These are phyloP conservation scores for Daphne laureola DNA, from an alignment of 441 rosid species.

Conservation along the genomic window DNA sequence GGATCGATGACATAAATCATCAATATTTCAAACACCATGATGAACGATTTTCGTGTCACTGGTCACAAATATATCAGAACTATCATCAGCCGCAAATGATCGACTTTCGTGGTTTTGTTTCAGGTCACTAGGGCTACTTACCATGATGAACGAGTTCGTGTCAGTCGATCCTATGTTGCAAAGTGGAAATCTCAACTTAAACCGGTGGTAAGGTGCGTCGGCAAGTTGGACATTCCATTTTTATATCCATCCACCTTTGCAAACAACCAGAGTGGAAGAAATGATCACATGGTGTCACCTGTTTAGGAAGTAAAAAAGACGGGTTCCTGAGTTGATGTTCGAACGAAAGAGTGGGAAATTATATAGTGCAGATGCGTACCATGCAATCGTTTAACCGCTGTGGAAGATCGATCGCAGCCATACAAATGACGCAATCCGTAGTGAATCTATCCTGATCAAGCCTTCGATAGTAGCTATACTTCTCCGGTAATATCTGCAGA, in stretches of 20 bases:
- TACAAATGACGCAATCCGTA: conserved; percentile 90
- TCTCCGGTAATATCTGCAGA: conserved; percentile 88
- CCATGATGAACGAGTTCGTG: conserved; percentile 22
- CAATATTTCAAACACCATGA: not conserved
- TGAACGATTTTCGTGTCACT: no score
- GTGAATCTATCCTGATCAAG: conserved; percentile 41
- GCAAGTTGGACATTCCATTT: conserved; percentile 99
- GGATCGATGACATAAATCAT: not conserved
- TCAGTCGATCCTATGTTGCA: conserved; percentile 26
- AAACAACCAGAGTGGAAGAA: conserved; percentile 91
- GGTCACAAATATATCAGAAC: no score
- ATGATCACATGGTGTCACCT: conserved; percentile 98
- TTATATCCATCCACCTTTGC: conserved; percentile 98
- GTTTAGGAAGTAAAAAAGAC: conserved; percentile 16
- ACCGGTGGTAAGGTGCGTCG: conserved; percentile 90
- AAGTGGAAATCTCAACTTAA: conserved; percentile 25
- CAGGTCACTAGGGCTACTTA: conserved; percentile 13
- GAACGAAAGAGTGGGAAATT: conserved; percentile 4
- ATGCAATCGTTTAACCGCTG: conserved; percentile 74
- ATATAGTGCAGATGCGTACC: conserved; percentile 28
- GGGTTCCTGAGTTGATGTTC: not conserved
- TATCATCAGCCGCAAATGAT: no score
- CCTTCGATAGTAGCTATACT: conserved; percentile 80
- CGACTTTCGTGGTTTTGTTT: no score
- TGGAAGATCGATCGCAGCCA: conserved; percentile 75